These are phyloP conservation scores for Mortierella sp. DNA, from an alignment of 371 early-diverging fungal genomes.

Conservation along the genomic window DNA sequence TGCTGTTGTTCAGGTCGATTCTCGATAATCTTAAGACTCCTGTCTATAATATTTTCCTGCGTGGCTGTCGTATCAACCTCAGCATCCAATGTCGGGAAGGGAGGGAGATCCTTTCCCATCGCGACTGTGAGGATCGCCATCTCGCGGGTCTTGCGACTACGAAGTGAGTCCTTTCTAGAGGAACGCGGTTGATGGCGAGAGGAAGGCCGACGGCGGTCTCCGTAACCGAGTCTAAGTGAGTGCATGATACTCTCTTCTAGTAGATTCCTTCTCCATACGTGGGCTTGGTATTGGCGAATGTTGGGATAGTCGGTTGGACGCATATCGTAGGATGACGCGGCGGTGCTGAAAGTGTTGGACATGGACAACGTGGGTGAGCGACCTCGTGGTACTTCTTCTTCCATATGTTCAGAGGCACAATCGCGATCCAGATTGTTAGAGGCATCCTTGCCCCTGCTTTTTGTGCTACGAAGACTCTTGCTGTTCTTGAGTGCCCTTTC, in stretches of 20 bases:
- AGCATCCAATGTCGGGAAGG: not conserved
- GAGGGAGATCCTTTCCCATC: constrained; percentile 20
- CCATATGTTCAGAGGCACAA: constrained; percentile 31
- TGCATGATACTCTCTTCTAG: constrained; percentile 56
- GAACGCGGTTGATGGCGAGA: constrained; percentile 23
- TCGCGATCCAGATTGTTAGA: not conserved
- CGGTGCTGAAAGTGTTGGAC: constrained; percentile 40
- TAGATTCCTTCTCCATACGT: constrained; percentile 51
- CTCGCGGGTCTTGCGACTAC: constrained; percentile 32
- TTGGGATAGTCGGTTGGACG: constrained; percentile 31
- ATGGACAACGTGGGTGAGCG: constrained; percentile 42
- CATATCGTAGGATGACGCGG: constrained; percentile 36
- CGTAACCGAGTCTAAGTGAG: constrained; percentile 47
- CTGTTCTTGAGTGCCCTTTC: constrained; percentile 21
- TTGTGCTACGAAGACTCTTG: constrained; percentile 24
- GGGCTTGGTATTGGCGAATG: constrained; percentile 36
- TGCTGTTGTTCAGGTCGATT: constrained; percentile 13
- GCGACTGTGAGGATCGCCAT: constrained; percentile 36
- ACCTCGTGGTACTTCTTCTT: constrained; percentile 44
- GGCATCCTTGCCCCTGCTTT: not conserved
- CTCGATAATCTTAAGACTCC: constrained; percentile 18
- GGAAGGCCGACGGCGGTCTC: constrained; percentile 38
- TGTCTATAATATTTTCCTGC: constrained; percentile 38
- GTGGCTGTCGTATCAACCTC: constrained; percentile 3
- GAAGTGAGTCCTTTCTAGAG: constrained; percentile 24